Conservation (phyloP, 2,329 filamentous ascomycete genomes). For the Pseudogymnoascus sp. region DNA sequence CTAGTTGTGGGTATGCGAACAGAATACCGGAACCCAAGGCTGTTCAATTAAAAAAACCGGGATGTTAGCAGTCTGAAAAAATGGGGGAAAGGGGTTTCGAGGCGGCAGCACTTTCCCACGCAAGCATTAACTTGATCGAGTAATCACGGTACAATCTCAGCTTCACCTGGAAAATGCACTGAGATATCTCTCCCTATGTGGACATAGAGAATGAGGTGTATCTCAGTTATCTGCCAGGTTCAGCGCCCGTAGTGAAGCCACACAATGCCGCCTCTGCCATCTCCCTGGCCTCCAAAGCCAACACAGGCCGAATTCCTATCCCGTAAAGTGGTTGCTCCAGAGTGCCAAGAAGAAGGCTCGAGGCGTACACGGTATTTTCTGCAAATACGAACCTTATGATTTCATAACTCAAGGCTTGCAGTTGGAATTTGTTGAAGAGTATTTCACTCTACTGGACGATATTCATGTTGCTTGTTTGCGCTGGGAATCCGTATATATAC, state of each 20-base stretch:
- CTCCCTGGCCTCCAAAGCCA: constrained; percentile 3
- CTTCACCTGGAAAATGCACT: constrained; percentile 43
- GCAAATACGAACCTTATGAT: constrained; percentile 32
- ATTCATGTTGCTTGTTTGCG: constrained; percentile 5
- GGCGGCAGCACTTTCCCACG: constrained; percentile 97
- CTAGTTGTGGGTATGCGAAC: constrained; percentile 74
- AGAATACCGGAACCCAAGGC: constrained; percentile 77
- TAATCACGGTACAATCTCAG: constrained; percentile 94
- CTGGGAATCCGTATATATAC: constrained; percentile 7
- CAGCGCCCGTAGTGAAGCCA: constrained; percentile 78
- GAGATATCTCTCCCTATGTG: constrained; percentile 19
- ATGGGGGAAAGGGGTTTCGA: constrained; percentile 30
- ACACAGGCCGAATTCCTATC: background rate
- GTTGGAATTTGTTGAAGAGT: constrained; percentile 7
- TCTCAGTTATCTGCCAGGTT: constrained; percentile 42
- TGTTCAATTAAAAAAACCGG: constrained; percentile 32
- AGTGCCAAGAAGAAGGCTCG: constrained; percentile 14
- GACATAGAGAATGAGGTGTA: constrained; percentile 40
- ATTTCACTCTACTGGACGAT: constrained; percentile 20
- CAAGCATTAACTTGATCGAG: constrained; percentile 99
- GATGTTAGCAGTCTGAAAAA: constrained; percentile 36
- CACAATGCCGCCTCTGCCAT: constrained; percentile 21
- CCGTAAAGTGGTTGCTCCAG: background rate
- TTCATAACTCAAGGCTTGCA: constrained; percentile 21
- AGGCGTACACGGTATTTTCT: constrained; percentile 14